phyloP scores from a whole-genome alignment of 1,139 yeast genomes.

The Lodderomyces elongisporus region DNA sequence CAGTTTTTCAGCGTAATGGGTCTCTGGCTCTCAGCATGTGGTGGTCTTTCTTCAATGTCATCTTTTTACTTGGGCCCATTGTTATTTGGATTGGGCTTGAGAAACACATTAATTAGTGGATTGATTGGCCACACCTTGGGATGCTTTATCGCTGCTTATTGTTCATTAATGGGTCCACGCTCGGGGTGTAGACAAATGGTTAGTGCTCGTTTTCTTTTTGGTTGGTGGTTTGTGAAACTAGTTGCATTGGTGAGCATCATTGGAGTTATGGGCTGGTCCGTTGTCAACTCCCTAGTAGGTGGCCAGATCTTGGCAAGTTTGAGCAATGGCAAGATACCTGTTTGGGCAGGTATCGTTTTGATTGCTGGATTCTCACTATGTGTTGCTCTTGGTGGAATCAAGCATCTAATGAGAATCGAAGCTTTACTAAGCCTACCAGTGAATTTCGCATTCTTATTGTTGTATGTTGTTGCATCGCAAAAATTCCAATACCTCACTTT shows the following conservation, averaged over 20 bases:
- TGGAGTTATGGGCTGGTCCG: slow-evolving; percentile 85
- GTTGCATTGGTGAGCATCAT: slow-evolving; percentile 64
- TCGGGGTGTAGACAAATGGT: slow-evolving; percentile 89
- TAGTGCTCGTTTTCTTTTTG: slow-evolving; percentile 70
- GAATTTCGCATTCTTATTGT: slow-evolving; percentile 57
- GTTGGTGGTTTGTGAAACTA: slow-evolving; percentile 77
- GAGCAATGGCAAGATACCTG: slow-evolving; percentile 57
- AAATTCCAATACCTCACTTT: slow-evolving; percentile 41
- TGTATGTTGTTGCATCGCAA: slow-evolving; percentile 63
- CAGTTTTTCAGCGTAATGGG: slow-evolving; percentile 62
- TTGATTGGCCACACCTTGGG: slow-evolving; percentile 61
- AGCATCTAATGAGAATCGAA: slow-evolving; percentile 64
- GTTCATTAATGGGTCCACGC: slow-evolving; percentile 80
- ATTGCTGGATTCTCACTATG: slow-evolving; percentile 59
- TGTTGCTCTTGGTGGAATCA: slow-evolving; percentile 74
- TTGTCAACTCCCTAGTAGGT: slow-evolving; percentile 78
- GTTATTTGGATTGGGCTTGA: slow-evolving; percentile 61
- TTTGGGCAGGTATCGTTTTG: slow-evolving; percentile 69
- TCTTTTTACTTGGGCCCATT: slow-evolving; percentile 73
- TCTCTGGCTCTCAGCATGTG: slow-evolving; percentile 79
- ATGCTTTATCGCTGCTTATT: slow-evolving; percentile 71
- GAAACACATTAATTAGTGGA: slow-evolving; percentile 57
- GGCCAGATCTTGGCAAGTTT: slow-evolving; percentile 72
- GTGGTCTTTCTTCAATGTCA: slow-evolving; percentile 82
- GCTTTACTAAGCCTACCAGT: slow-evolving; percentile 67